Conservation (phyloP, 2,329 filamentous ascomycete genomes). For the Fusarium brachygibbosum region DNA sequence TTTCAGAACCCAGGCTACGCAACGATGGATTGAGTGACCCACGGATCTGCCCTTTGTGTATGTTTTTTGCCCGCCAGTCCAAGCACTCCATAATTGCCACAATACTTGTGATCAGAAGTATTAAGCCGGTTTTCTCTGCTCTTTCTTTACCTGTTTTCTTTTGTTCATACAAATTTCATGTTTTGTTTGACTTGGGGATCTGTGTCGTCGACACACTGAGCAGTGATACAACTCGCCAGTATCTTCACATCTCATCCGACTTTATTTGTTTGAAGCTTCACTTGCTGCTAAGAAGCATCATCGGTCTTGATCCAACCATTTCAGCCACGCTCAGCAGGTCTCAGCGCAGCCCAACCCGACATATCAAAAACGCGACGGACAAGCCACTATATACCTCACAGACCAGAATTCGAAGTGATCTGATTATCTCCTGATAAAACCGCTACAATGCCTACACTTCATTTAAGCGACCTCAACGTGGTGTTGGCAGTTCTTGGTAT, state of each 20-base stretch:
- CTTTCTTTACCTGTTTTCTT: not conserved
- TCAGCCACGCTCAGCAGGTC: not conserved
- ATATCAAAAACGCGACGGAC: not conserved
- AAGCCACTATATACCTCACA: slow-evolving; percentile 16
- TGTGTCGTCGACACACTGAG: slow-evolving; percentile 3
- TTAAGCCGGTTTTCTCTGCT: not conserved
- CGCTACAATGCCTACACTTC: slow-evolving; percentile 51
- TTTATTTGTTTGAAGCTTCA: not conserved
- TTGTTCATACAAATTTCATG: not conserved
- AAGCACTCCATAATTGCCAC: not conserved
- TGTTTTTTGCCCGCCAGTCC: not conserved
- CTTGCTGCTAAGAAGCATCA: not conserved
- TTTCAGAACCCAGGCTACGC: slow-evolving; percentile 17
- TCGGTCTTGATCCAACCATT: not conserved
- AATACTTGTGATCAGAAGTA: not conserved
- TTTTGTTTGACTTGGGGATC: not conserved
- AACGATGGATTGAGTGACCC: not conserved
- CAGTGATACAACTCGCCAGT: not conserved
- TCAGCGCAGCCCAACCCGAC: not conserved
- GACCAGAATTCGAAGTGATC: not conserved
- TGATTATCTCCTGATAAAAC: not conserved
- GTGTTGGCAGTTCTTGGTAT: slow-evolving; percentile 61
- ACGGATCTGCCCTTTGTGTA: not conserved
- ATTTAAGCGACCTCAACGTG: slow-evolving; percentile 67
- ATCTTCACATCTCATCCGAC: not conserved